Evolutionary conservation across 1,139 yeast species (phyloP), one percentile per base, ranked within the genome.

Genomic region (Kodamaea plutei): DNA sequence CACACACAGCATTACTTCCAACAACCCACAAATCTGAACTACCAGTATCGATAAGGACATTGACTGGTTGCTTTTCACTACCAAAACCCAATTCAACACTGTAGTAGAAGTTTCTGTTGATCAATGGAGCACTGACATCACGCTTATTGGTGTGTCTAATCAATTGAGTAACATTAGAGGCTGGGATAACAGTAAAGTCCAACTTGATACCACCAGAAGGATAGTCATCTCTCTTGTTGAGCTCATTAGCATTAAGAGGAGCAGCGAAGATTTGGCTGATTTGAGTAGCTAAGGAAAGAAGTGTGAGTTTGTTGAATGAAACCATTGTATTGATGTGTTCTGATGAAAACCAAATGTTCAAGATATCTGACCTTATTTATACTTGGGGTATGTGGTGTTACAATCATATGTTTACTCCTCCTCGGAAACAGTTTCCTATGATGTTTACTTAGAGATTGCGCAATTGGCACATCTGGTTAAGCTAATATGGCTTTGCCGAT

Each of bases 1-100:
- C 34, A 4, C 18, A 10, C 5, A 19, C 15, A 8, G 44, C 34
- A 12, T 35, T 30, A 15, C 30, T 35, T 7, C 28, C 34, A 16
- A 36, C 34, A 12, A 30, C 35, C 52, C 53, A 50, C 31, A 48
- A 42, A 30, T 48, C 53, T 4, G 52, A 38, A 18, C 47, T 41
- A 8, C 54, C 54, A 5, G 54, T 48, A 26, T 48, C 52, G 20
- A 50, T 35, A n/a, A 37, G 39, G 6, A 42, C 40, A 17, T 28
- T 26, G 6, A 38, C 24, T 4, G 18, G 13, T 23, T 33, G 36
- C 2, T 37, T 19, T 21, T 37, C 23, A 6, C 43, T 37, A 8
- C 44, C 44, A 11, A 40, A 8, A 6, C 23, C 17, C 22, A 40
- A 23, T 8, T 30, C 18, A 6, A 35, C 30, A 12, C 30, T 19